Evolutionary conservation across 352 stramenopile genomes (phyloP).

Genomic region (Blastocystis sp.): DNA sequence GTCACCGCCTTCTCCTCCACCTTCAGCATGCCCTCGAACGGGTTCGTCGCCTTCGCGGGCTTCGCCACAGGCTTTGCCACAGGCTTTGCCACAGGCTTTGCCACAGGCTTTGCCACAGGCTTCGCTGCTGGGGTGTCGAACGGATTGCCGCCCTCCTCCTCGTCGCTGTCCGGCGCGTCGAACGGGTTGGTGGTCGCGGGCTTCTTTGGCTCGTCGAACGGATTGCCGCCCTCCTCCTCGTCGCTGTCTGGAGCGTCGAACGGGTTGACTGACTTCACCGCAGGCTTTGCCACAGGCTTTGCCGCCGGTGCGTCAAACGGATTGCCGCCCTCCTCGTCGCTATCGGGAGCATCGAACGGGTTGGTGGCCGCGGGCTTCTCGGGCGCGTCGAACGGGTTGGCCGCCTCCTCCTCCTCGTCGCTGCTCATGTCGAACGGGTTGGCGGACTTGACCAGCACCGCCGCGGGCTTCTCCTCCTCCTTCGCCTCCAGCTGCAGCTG

Average conservation of each 20-base stretch:
- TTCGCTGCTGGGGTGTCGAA: background rate
- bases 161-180: background rate
- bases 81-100: background rate
- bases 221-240: constrained; percentile 17
- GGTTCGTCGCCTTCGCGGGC: background rate
- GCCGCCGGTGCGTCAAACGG: constrained; percentile 4
- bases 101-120: background rate
- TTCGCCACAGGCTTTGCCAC: background rate
- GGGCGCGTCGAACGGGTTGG: constrained; percentile 18
- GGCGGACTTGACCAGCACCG: background rate
- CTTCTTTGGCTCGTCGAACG: background rate
- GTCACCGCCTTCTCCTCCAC: constrained; percentile 8
- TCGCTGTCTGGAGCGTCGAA: constrained; percentile 16
- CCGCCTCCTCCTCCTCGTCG: constrained; percentile 23
- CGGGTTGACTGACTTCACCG: background rate
- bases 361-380: background rate
- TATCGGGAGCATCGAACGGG: constrained; percentile 44
- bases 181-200: background rate
- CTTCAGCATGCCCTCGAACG: background rate
- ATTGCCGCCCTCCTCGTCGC: constrained; percentile 35
- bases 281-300: background rate
- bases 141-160: background rate
- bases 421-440: constrained; percentile 21
- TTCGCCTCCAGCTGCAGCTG: background rate
- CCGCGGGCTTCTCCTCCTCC: constrained; percentile 29